Evolutionary conservation across 495 filamentous ascomycete genomes (phyloP).

Genomic region (Lepraria neglecta): DNA sequence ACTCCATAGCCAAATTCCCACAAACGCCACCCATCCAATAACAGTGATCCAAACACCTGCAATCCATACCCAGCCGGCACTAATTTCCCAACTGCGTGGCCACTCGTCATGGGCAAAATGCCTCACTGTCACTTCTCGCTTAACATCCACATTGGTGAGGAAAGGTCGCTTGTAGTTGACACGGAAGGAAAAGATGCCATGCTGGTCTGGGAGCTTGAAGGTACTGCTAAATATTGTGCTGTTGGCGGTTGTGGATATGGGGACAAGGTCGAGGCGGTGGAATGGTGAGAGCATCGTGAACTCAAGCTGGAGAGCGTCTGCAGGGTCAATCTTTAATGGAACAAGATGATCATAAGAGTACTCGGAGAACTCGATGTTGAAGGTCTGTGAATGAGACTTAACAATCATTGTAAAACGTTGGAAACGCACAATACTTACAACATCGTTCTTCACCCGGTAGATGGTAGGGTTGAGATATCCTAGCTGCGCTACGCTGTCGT

Average conservation of each 20-base stretch:
- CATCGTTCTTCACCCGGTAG: conserved; percentile 95
- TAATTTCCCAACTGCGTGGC: conserved; percentile 84
- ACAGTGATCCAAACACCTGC: conserved; percentile 79
- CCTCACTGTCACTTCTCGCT: conserved; percentile 85
- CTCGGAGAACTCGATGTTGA: conserved; percentile 82
- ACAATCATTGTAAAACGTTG: conserved; percentile 19
- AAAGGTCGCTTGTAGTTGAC: conserved; percentile 95
- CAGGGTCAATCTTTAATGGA: conserved; percentile 62
- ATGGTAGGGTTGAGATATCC: conserved; percentile 70
- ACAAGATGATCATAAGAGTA: conserved; percentile 62
- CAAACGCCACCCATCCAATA: conserved; percentile 76
- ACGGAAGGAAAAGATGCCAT: conserved; percentile 96
- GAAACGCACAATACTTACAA: conserved; percentile 55
- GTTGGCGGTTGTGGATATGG: conserved; percentile 52
- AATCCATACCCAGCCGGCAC: conserved; percentile 93
- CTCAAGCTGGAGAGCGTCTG: conserved; percentile 81
- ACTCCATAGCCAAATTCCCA: conserved; percentile 83
- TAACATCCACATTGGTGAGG: conserved; percentile 83
- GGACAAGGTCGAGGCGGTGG: conserved; percentile 75
- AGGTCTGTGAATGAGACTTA: conserved; percentile 54
- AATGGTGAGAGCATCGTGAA: conserved; percentile 98
- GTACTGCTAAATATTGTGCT: conserved; percentile 65
- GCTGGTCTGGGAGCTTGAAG: conserved; percentile 87
- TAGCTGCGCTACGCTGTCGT: conserved; percentile 35
- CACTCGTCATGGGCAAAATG: conserved; percentile 98